A percentile compares a stretch with the other conserved stretches of the same genome.
Conservation (phyloP, 2,329 filamentous ascomycete species). For the Clonostachys sp. region DNA sequence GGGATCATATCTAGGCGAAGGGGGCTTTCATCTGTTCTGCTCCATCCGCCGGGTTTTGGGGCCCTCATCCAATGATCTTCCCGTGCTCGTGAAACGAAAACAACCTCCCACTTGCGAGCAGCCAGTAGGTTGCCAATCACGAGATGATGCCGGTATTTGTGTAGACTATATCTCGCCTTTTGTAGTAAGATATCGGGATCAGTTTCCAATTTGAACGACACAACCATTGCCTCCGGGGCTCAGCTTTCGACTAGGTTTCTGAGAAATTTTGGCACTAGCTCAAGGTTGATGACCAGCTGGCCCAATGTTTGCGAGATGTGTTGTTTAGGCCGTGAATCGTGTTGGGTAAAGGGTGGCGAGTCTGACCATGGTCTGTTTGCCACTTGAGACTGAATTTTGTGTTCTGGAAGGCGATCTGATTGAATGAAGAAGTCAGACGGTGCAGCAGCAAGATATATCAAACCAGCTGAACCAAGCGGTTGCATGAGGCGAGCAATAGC, state of each 20-base stretch:
- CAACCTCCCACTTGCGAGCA: slow-evolving; percentile 94
- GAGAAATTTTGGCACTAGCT: slow-evolving; percentile 95
- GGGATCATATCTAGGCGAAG: slow-evolving; percentile 48
- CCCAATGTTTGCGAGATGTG: slow-evolving; percentile 35
- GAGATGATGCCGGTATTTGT: slow-evolving; percentile 89
- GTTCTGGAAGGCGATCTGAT: slow-evolving; percentile 83
- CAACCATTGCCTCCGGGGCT: slow-evolving; percentile 94
- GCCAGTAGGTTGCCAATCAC: slow-evolving; percentile 92
- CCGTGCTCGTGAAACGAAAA: slow-evolving; percentile 74
- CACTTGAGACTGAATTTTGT: slow-evolving; percentile 92
- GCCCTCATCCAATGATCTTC: slow-evolving; percentile 73
- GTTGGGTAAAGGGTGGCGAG: neutral
- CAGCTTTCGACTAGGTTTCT: slow-evolving; percentile 94
- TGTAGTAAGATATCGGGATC: slow-evolving; percentile 80
- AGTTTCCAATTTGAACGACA: slow-evolving; percentile 97
- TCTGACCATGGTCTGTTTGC: slow-evolving; percentile 24
- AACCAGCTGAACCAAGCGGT: slow-evolving; percentile 70
- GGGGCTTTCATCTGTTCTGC: slow-evolving; percentile 30
- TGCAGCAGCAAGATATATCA: slow-evolving; percentile 92
- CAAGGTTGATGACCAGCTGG: slow-evolving; percentile 79
- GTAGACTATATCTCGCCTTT: slow-evolving; percentile 82
- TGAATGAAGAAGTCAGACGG: slow-evolving; percentile 98
- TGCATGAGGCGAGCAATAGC: slow-evolving; percentile 80
- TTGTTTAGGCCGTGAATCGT: neutral
- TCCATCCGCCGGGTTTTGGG: slow-evolving; percentile 23